Evolutionary conservation across 768 basidiomycete genomes (phyloP), one percentile per base, ranked within the genome.

Genomic region (Kwoniella sp.): DNA sequence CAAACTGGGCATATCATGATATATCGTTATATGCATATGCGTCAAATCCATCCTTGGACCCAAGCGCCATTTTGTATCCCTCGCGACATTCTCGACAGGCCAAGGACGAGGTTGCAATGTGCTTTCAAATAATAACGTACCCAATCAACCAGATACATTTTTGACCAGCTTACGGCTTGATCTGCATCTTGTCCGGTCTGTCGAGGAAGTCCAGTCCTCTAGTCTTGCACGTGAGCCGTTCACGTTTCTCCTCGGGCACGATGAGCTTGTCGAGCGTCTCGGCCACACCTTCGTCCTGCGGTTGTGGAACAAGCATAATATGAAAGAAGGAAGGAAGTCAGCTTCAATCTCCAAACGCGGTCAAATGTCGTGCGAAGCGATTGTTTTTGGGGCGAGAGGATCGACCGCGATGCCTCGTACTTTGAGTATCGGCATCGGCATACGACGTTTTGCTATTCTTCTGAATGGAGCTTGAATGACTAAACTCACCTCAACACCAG

Each of bases 141-240:
- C n/a, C n/a, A n/a, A n/a, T n/a, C n/a, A n/a, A n/a, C n/a, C n/a
- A n/a, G n/a, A n/a, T n/a, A n/a, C n/a, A n/a, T n/a, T n/a, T n/a
- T n/a, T n/a, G n/a, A n/a, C n/a, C n/a, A n/a, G n/a, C n/a, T 17
- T 51, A 51, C 11, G 50, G 50, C 50, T 25, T 51, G 50, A 61
- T 45, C 31, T 61, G 59, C 59, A 61, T 61, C 31, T 61, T 61
- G 28, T 61, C 59, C 31, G 48, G 59, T 31, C 53, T 50, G 55
- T 73, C 62, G 48, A 76, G 70, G 55, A 71, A 76, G 54, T 79
- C 78, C 50, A 79, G 58, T 25, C 68, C 60, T 38, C 62, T 45
- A 8, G 76, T 79, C 38, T 63, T 55, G 55, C 74, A 76, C 30
- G 67, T 65, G 41, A 79, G 57, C 9, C 72, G 52, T 13, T 55